Percentiles rank a stretch among this genome's conserved stretches.
Evolutionary conservation across 441 rosid genomes (phyloP).

Genomic region (Sinapis alba): DNA sequence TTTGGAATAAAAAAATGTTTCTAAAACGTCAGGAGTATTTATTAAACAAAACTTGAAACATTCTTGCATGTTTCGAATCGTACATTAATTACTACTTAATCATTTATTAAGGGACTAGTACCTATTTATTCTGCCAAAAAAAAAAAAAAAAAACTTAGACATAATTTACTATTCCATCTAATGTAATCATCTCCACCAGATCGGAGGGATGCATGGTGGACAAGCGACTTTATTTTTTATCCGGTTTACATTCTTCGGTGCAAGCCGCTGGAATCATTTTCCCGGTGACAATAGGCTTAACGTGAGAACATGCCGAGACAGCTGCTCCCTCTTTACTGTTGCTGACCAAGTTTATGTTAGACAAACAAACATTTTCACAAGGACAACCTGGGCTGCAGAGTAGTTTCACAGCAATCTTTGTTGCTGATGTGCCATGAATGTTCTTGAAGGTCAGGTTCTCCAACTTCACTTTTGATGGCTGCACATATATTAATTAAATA

Average conservation of each 20-base stretch:
- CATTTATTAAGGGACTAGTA: conserved; percentile 8
- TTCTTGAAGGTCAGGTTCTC: conserved; percentile 47
- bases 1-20: no score
- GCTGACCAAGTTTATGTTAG: conserved; percentile 47
- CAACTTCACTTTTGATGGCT: conserved; percentile 50
- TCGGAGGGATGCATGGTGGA: conserved; percentile 8
- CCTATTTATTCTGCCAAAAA: background rate
- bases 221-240: background rate
- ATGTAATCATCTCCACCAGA: background rate
- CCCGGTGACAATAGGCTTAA: conserved; percentile 37
- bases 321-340: conserved; percentile 40
- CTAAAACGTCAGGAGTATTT: no score
- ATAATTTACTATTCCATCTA: background rate
- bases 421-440: conserved; percentile 51
- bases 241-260: conserved; percentile 14
- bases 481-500: background rate
- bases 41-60: background rate
- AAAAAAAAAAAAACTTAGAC: no score
- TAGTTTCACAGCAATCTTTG: conserved; percentile 43
- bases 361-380: conserved; percentile 37
- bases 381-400: conserved; percentile 51
- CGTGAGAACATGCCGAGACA: conserved; percentile 41
- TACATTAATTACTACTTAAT: background rate
- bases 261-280: conserved; percentile 31
- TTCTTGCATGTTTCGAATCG: background rate